Conservation (phyloP, 2,329 filamentous ascomycete species). For the Raffaelea albimanens region DNA sequence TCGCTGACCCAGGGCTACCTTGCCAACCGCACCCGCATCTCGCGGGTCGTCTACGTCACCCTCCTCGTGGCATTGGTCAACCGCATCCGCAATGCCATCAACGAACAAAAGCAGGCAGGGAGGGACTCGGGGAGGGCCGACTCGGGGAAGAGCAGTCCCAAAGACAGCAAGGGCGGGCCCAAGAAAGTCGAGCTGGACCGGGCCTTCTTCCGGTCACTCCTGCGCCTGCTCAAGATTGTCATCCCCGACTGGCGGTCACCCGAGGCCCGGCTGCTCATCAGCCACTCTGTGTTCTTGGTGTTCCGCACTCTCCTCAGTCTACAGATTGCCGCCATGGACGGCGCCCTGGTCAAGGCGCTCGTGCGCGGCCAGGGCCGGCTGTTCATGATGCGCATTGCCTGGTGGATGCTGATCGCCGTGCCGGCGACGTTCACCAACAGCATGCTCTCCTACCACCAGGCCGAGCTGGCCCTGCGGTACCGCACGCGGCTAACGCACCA, state of each 20-base stretch:
- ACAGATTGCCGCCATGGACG: constrained; percentile 94
- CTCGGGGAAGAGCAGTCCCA: constrained; percentile 8
- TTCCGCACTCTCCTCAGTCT: constrained; percentile 85
- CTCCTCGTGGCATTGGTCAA: constrained; percentile 73
- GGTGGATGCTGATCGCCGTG: constrained; percentile 97
- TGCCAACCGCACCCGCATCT: constrained; percentile 71
- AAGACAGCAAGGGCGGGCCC: constrained; percentile 19
- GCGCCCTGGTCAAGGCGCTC: constrained; percentile 80
- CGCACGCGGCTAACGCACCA: constrained; percentile 86
- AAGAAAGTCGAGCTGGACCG: constrained; percentile 82
- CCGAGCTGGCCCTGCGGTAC: constrained; percentile 86
- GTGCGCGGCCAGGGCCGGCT: constrained; percentile 87
- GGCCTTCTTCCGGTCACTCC: constrained; percentile 66
- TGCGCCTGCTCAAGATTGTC: constrained; percentile 73
- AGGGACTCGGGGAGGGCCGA: constrained; percentile 43
- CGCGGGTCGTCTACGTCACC: constrained; percentile 72
- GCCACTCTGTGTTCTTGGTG: constrained; percentile 89
- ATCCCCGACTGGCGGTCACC: constrained; percentile 85
- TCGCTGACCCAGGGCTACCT: constrained; percentile 66
- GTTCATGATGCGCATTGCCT: constrained; percentile 78
- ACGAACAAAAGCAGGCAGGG: constrained; percentile 74
- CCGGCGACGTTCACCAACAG: constrained; percentile 98
- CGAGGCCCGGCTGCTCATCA: constrained; percentile 75
- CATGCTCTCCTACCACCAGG: constrained; percentile 97
- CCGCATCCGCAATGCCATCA: constrained; percentile 82